Conservation (phyloP, 2,329 filamentous ascomycete species). For the Metarhizium sp. region DNA sequence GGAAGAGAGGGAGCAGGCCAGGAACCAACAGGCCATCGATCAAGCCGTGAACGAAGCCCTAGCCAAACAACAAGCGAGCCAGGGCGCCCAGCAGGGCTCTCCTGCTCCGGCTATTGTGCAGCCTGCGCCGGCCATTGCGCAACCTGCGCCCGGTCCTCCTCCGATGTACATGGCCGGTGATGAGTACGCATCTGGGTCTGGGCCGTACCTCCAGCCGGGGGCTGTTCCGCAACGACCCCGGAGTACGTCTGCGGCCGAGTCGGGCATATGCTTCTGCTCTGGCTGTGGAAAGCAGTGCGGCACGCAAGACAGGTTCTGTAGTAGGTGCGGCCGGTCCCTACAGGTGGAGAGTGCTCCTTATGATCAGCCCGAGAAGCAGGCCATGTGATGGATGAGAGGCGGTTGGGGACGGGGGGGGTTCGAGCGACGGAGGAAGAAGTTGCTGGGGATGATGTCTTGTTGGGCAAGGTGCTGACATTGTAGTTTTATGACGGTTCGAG, state of each 20-base stretch:
- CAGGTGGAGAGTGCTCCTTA: not conserved
- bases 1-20: not conserved
- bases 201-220: slow-evolving; percentile 1
- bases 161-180: not conserved
- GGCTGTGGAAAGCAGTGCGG: slow-evolving; percentile 1
- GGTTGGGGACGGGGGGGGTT: not conserved
- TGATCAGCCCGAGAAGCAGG: not conserved
- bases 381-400: not conserved
- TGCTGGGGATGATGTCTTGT: not conserved
- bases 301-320: slow-evolving; percentile 4
- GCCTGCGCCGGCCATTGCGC: not conserved
- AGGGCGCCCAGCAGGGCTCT: not conserved
- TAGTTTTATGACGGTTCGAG: slow-evolving; percentile 9
- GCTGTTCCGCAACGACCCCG: not conserved
- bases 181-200: not conserved
- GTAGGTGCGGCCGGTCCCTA: not conserved
- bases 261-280: not conserved
- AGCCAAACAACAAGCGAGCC: slow-evolving; percentile 2
- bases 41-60: slow-evolving; percentile 2
- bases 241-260: not conserved
- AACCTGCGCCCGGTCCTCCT: not conserved
- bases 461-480: not conserved
- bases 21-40: slow-evolving; percentile 4
- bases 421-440: not conserved
- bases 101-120: not conserved